These are phyloP conservation scores for Calocera viscosa DNA, from an alignment of 768 basidiomycete genomes.

Conservation along the genomic window DNA sequence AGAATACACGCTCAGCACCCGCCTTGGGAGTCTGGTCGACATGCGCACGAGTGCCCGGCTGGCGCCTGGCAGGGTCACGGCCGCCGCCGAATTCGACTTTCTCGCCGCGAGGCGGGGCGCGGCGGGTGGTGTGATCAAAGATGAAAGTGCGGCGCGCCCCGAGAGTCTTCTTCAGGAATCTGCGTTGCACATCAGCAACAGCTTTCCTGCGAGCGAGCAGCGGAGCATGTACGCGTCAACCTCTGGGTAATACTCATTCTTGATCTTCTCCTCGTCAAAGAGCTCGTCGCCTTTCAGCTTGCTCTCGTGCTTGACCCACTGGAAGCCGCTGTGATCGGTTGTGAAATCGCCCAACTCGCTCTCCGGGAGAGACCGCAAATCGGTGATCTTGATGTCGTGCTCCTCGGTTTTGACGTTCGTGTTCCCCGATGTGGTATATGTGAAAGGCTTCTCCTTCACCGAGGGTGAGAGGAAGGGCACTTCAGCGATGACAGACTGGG, in stretches of 20 bases:
- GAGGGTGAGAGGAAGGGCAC: slow-evolving; percentile 13
- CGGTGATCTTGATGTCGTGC: slow-evolving; percentile 10
- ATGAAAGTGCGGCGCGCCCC: not conserved
- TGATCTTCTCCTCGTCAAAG: slow-evolving; percentile 4
- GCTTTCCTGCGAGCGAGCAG: not conserved
- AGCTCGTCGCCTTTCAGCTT: slow-evolving; percentile 19
- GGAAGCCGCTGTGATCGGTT: slow-evolving; percentile 37
- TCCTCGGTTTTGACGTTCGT: slow-evolving; percentile 9
- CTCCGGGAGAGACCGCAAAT: slow-evolving; percentile 17
- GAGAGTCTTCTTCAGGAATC: not conserved
- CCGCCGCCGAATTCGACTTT: not conserved
- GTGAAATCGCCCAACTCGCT: slow-evolving; percentile 14
- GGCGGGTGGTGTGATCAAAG: slow-evolving; percentile 20
- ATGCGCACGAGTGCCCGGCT: slow-evolving; percentile 27
- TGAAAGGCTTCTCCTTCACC: slow-evolving; percentile 12
- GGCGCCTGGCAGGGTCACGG: not conserved
- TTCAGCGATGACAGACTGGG: slow-evolving; percentile 1
- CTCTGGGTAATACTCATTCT: not conserved
- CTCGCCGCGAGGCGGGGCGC: slow-evolving; percentile 18
- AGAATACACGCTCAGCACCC: slow-evolving; percentile 29
- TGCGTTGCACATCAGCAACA: not conserved
- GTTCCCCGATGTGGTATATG: not conserved
- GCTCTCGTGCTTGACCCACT: slow-evolving; percentile 27
- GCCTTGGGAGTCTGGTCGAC: slow-evolving; percentile 36
- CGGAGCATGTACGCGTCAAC: not conserved